Percentiles rank a stretch among this genome's conserved stretches.
These are phyloP conservation scores for Venturia carpophila DNA, from an alignment of 2,329 filamentous ascomycete genomes.

Conservation along the genomic window DNA sequence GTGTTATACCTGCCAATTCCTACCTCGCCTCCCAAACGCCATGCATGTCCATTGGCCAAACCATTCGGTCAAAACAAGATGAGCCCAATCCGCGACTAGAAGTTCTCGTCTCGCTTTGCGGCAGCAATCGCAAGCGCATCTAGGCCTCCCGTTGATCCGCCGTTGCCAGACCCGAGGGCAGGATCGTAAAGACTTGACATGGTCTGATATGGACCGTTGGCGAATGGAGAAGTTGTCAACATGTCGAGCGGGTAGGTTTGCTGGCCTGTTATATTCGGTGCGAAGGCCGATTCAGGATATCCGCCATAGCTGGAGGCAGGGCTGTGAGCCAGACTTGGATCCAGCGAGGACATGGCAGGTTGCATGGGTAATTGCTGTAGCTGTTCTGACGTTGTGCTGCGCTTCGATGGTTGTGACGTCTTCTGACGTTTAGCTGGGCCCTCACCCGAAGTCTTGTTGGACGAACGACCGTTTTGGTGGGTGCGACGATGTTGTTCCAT, in stretches of 20 bases:
- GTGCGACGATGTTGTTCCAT: slow-evolving; percentile 81
- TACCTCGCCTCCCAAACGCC: neutral
- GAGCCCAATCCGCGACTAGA: neutral
- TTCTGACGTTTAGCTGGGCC: slow-evolving; percentile 10
- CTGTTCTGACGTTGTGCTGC: neutral
- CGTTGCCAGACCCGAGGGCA: slow-evolving; percentile 1
- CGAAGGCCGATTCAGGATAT: slow-evolving; percentile 1
- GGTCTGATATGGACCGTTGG: slow-evolving; percentile 5
- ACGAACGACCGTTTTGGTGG: slow-evolving; percentile 50
- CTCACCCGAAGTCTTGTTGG: slow-evolving; percentile 26
- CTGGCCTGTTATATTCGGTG: slow-evolving; percentile 5
- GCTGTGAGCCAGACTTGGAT: slow-evolving; percentile 17
- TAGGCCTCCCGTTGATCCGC: slow-evolving; percentile 14
- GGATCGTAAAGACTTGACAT: slow-evolving; percentile 8
- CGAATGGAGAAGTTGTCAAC: neutral
- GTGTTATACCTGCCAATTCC: neutral
- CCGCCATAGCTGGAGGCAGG: slow-evolving; percentile 18
- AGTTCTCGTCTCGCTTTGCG: slow-evolving; percentile 17
- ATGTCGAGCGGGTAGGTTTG: slow-evolving; percentile 7
- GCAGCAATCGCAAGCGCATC: slow-evolving; percentile 19
- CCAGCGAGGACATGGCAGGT: slow-evolving; percentile 7
- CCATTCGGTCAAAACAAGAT: neutral
- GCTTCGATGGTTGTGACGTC: neutral
- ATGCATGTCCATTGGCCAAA: neutral
- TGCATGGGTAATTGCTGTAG: neutral